Conservation (phyloP, 805 yeast genomes). For the Lachancea lanzarotensis region DNA sequence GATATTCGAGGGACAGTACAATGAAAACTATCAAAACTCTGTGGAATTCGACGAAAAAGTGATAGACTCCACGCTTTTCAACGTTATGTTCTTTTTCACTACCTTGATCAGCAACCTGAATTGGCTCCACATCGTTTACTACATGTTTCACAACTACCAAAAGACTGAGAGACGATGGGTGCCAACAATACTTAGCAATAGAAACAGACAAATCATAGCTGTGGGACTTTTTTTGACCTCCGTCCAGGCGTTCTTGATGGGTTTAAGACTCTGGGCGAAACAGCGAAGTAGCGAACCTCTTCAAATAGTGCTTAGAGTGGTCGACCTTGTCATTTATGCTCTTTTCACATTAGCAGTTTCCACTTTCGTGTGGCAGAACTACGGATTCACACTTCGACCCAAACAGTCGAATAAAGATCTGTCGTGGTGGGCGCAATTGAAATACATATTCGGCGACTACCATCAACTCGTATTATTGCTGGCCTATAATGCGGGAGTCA, state of each 20-base stretch:
- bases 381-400: conserved; percentile 22
- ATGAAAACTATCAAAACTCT: conserved; percentile 47
- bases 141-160: conserved; percentile 21
- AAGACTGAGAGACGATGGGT: conserved; percentile 11
- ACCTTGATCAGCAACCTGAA: conserved; percentile 19
- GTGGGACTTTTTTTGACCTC: conserved; percentile 12
- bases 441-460: conserved; percentile 21
- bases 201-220: conserved; percentile 16
- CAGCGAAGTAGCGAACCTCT: neutral
- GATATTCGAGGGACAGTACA: conserved; percentile 46
- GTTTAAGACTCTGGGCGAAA: conserved; percentile 5
- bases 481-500: conserved; percentile 18
- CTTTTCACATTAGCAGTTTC: conserved; percentile 13
- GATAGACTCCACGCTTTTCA: conserved; percentile 14
- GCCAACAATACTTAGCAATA: conserved; percentile 17
- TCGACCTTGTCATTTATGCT: conserved; percentile 14
- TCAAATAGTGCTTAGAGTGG: conserved; percentile 3
- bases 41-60: conserved; percentile 28
- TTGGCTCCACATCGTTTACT: conserved; percentile 27
- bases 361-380: conserved; percentile 22
- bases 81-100: conserved; percentile 13
- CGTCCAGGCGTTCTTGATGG: conserved; percentile 14
- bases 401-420: conserved; percentile 10
- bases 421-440: neutral
- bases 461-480: conserved; percentile 26